Base-by-base conservation (phyloP, 1,139 yeast genomes). In the Yarrowia galli region DNA sequence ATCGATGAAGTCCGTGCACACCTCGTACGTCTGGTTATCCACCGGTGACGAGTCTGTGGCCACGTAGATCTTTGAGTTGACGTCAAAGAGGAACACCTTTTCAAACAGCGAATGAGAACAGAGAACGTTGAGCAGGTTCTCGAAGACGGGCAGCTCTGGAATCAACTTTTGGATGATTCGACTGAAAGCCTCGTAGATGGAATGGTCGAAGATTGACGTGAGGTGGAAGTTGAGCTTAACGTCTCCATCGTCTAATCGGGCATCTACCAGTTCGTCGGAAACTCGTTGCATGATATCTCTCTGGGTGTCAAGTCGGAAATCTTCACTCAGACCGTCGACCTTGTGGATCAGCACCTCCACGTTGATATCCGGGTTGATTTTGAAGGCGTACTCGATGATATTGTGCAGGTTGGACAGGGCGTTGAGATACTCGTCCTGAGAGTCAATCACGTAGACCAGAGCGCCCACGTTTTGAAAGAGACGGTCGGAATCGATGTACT, bases 31-130 rank as follows among this genome's bases (percentile, higher is more conserved):
- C 74, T 92, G 97, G 38, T 92, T 91, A 78, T 95, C 98, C 40
- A 93, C 97, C 0, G 98, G 98, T 2, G 95, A 88, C 0, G 97
- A 90, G 77, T 95, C 99, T 0, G 98, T 95, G 3, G 98, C 98
- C 60, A 95, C 93, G 76, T 95, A 95, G 38, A 95, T 91, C 78
- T 95, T 95, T n/a, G 97, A 89, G 75, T 91, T 91, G 45, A 93
- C 87, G 76, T 95, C 99, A 75, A 96, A 93, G 69, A 95, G 78
- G 74, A 93, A 95, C 45, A 96, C 96, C 79, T 95, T 95, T 73
- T 95, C 99, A 71, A 95, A 89, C 45, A 91, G 90, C 13, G 95
- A 89, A 75, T 92, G 96, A 71, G 91, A 93, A 70, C 96, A 96
- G 71, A 95, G 81, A 71, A 92, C 87, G 77, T 95, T 97, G 74